A percentile compares a stretch with the other conserved stretches of the same genome.
Evolutionary conservation across 2,329 filamentous ascomycete species (phyloP).

Genomic region (Colletotrichum sansevieriae): DNA sequence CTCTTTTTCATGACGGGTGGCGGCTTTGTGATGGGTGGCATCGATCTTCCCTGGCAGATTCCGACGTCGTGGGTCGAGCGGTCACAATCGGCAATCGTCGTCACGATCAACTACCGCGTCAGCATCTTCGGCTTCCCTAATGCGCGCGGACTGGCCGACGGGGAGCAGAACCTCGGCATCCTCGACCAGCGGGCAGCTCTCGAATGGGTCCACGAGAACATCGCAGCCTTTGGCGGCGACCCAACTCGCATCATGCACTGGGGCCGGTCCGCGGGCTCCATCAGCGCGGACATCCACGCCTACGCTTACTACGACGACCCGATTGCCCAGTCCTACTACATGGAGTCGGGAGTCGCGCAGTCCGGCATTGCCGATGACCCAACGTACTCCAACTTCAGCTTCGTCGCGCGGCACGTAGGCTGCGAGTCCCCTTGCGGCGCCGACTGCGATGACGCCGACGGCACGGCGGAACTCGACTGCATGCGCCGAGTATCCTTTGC

Average conservation of each 20-base stretch:
- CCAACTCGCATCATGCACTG: slow-evolving; percentile 55
- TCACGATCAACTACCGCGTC: slow-evolving; percentile 42
- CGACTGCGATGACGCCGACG: slow-evolving; percentile 26
- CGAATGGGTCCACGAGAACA: slow-evolving; percentile 43
- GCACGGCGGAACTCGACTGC: slow-evolving; percentile 50
- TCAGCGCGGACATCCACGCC: slow-evolving; percentile 56
- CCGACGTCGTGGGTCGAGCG: slow-evolving; percentile 58
- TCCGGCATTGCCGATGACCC: slow-evolving; percentile 47
- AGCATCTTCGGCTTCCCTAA: slow-evolving; percentile 43
- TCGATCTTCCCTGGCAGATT: slow-evolving; percentile 60
- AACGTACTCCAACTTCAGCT: slow-evolving; percentile 51
- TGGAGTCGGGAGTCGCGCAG: slow-evolving; percentile 56
- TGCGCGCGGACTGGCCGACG: slow-evolving; percentile 31
- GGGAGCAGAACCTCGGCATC: slow-evolving; percentile 41
- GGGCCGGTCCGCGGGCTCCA: slow-evolving; percentile 61
- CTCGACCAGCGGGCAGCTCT: slow-evolving; percentile 40
- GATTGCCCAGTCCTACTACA: slow-evolving; percentile 56
- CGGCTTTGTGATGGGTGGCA: slow-evolving; percentile 57
- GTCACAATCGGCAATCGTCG: slow-evolving; percentile 50
- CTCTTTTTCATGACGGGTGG: slow-evolving; percentile 63
- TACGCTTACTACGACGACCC: slow-evolving; percentile 61
- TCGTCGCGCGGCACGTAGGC: slow-evolving; percentile 50
- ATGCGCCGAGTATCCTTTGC: slow-evolving; percentile 51
- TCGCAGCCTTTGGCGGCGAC: slow-evolving; percentile 40
- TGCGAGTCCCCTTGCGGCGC: slow-evolving; percentile 47